A percentile compares a stretch with the other conserved stretches of the same genome.
Conservation (phyloP, 192 early-diverging fungal species). For the Backusella psychrophila region DNA sequence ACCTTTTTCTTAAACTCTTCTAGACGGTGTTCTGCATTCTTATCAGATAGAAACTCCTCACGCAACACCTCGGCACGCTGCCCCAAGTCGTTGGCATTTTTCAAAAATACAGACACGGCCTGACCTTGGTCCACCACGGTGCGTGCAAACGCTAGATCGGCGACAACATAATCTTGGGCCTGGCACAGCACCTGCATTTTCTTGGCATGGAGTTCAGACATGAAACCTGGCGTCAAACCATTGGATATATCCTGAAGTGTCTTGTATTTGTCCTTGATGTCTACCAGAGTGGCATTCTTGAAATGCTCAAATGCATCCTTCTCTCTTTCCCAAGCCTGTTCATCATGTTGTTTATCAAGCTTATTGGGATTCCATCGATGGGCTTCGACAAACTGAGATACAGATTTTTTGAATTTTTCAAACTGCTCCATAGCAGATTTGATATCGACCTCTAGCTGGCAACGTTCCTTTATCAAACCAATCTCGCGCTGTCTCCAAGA, state of each 20-base stretch:
- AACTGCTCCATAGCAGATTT: neutral
- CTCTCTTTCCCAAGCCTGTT: neutral
- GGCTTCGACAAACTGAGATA: slow-evolving; percentile 5
- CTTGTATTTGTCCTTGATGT: neutral
- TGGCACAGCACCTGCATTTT: neutral
- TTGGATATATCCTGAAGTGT: neutral
- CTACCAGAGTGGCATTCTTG: neutral
- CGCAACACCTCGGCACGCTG: slow-evolving; percentile 8
- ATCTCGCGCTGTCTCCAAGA: slow-evolving; percentile 3
- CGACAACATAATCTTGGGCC: neutral
- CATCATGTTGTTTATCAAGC: neutral
- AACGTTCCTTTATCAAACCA: neutral
- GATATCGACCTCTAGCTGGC: neutral
- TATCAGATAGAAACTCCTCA: slow-evolving; percentile 6
- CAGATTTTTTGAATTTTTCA: neutral
- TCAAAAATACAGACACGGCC: slow-evolving; percentile 6
- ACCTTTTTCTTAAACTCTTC: neutral
- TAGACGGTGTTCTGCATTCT: neutral
- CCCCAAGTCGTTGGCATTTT: neutral
- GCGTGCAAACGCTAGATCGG: neutral
- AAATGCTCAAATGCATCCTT: slow-evolving; percentile 1
- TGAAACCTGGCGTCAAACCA: neutral
- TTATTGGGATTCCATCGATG: slow-evolving; percentile 16
- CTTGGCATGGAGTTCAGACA: slow-evolving; percentile 14
- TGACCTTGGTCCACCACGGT: slow-evolving; percentile 12